These are phyloP conservation scores for Blastomyces silverae DNA, from an alignment of 2,329 filamentous ascomycete species.

Conservation along the genomic window DNA sequence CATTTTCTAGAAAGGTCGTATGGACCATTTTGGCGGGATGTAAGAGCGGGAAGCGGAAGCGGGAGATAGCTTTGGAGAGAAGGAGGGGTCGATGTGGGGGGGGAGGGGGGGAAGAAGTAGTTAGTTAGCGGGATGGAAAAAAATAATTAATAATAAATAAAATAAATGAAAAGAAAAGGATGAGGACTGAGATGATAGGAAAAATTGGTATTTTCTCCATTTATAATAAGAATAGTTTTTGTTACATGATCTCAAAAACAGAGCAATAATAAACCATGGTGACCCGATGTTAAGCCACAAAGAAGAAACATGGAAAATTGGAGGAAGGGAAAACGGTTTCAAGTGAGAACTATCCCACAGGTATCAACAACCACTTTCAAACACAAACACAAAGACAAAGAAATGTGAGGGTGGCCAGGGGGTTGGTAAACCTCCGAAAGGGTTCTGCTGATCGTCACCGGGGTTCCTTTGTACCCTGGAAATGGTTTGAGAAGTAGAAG, in stretches of 20 bases:
- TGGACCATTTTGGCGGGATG: neutral
- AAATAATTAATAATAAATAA: neutral
- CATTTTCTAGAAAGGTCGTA: neutral
- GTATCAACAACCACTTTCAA: neutral
- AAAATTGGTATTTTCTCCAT: constrained; percentile 4
- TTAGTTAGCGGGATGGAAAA: neutral
- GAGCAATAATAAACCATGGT: neutral
- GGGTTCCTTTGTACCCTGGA: neutral
- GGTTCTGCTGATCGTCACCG: neutral
- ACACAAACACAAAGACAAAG: neutral
- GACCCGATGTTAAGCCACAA: neutral
- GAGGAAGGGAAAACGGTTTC: neutral
- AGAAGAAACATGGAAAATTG: neutral
- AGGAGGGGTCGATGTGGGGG: neutral
- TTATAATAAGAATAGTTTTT: constrained; percentile 4
- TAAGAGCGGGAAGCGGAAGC: neutral
- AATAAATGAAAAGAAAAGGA: neutral
- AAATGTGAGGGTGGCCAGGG: neutral
- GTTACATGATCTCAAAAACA: constrained; percentile 3
- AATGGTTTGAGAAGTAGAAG: neutral
- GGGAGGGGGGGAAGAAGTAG: neutral
- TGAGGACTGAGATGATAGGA: neutral
- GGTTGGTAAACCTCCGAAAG: neutral
- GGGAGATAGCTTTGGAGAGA: neutral
- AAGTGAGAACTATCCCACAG: neutral